Base-by-base conservation (phyloP, 1,284 basidiomycete species). In the Cerrena zonata region DNA sequence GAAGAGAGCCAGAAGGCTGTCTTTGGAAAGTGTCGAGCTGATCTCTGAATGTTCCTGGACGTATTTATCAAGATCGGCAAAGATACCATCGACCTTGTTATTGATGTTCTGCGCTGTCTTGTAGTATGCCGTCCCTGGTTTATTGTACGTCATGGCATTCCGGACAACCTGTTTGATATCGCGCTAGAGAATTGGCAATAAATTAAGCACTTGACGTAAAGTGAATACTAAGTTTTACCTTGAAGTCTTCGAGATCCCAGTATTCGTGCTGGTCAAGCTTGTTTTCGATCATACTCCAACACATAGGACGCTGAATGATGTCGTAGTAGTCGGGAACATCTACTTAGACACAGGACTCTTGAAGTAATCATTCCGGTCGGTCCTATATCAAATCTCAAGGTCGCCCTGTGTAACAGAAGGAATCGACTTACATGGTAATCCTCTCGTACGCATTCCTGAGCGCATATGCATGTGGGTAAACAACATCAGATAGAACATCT, bases 301-400 rank as follows among this genome's bases (percentile, higher is more conserved):
- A 85, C 90, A 97, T 97, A 0, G 95, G 95, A 10, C 78, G 73
- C 61, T 87, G 80, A 65, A 99, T 78, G 46, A 96, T 73, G 47
- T 93, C 87, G 62, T 86, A 90, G 66, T 99, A 99, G 64, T 98
- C 94, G 0, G 94, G 94, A 0, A 93, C 92, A 37, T 91, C 85
- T 0, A 66, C 49, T 74, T 79, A 24, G 80, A 87, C n/a, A 96
- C 92, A 0, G 91, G 91, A 53, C 85, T 78, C 54, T 83, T 79
- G 69, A 95, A 96, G 53, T 85, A 77, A 25, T 84, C 82, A 5
- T 79, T 70, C 18, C 80, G 79, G 65, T 97, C 94, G 52, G 82
- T 67, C 4, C 92, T 96, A n/a, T n/a, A 61, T 22, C 39, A 36
- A 40, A 13, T n/a, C 12, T 5, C 18, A 36, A 49, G 48, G 27